A percentile compares a stretch with the other conserved stretches of the same genome.
Evolutionary conservation across 2,329 filamentous ascomycete genomes (phyloP).

Genomic region (Aspergillus floridensis): DNA sequence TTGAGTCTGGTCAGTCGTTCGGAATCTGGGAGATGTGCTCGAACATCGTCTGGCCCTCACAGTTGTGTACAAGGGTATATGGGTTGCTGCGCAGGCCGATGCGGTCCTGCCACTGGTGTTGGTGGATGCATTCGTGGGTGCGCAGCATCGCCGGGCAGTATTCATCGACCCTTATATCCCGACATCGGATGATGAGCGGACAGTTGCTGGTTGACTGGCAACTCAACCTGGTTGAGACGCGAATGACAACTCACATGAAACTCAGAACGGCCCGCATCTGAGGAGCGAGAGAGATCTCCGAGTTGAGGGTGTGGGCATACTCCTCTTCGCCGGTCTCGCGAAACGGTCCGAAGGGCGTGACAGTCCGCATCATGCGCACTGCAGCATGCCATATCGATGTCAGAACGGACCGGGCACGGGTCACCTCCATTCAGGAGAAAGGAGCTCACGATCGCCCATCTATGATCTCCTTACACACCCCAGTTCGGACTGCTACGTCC

Average conservation of each 20-base stretch:
- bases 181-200: not conserved
- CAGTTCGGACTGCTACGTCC: slow-evolving; percentile 11
- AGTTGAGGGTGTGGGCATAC: slow-evolving; percentile 22
- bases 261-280: slow-evolving; percentile 15
- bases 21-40: slow-evolving; percentile 15
- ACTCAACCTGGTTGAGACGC: not conserved
- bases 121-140: slow-evolving; percentile 17
- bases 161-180: slow-evolving; percentile 14
- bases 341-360: slow-evolving; percentile 20
- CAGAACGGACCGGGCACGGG: too few relatives aligned
- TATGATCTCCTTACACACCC: slow-evolving; percentile 10
- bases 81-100: slow-evolving; percentile 18
- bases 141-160: slow-evolving; percentile 12
- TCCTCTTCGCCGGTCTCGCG: slow-evolving; percentile 16
- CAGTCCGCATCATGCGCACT: slow-evolving; percentile 23
- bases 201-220: too few relatives aligned
- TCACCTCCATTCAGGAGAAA: too few relatives aligned
- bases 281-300: slow-evolving; percentile 16
- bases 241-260: slow-evolving; percentile 8
- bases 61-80: slow-evolving; percentile 16
- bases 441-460: not conserved
- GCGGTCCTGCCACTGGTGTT: slow-evolving; percentile 17
- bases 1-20: slow-evolving; percentile 14
- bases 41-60: slow-evolving; percentile 19
- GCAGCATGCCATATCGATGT: not conserved